Conservation (phyloP, 192 early-diverging fungal species). For the Coemansia sp. region DNA sequence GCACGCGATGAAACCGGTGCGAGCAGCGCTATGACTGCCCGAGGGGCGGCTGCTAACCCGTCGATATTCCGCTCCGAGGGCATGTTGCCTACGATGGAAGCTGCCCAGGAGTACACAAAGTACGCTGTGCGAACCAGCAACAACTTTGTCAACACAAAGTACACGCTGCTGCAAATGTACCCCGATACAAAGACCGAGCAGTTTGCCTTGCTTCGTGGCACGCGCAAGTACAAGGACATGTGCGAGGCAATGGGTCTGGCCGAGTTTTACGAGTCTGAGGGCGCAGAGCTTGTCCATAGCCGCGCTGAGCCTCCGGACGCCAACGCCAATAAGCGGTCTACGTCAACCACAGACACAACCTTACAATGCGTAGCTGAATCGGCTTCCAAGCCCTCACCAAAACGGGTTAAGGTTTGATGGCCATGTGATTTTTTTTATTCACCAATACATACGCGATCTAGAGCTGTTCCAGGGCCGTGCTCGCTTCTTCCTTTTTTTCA, state of each 20-base stretch:
- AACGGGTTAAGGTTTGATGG: constrained; percentile 8
- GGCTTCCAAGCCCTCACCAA: neutral
- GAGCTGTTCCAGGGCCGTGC: neutral
- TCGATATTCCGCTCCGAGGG: constrained; percentile 81
- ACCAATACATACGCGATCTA: neutral
- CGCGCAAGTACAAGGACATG: constrained; percentile 59
- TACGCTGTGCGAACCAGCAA: constrained; percentile 71
- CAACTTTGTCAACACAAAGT: constrained; percentile 85
- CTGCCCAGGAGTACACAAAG: constrained; percentile 68
- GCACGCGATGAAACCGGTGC: constrained; percentile 63
- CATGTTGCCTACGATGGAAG: constrained; percentile 56
- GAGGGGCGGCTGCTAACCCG: constrained; percentile 82
- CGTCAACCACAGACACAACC: neutral
- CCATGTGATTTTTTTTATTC: neutral
- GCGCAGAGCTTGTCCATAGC: constrained; percentile 14
- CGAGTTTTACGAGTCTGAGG: constrained; percentile 40
- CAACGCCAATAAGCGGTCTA: neutral
- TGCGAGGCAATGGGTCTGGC: constrained; percentile 54
- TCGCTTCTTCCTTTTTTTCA: neutral
- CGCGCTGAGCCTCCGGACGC: constrained; percentile 2
- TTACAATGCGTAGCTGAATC: neutral
- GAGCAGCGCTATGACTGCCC: constrained; percentile 86
- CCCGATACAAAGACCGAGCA: constrained; percentile 58
- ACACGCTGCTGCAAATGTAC: constrained; percentile 86
- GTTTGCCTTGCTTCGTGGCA: constrained; percentile 49